Conservation (phyloP, 2,329 filamentous ascomycete genomes). For the Epichloe hybrida region DNA sequence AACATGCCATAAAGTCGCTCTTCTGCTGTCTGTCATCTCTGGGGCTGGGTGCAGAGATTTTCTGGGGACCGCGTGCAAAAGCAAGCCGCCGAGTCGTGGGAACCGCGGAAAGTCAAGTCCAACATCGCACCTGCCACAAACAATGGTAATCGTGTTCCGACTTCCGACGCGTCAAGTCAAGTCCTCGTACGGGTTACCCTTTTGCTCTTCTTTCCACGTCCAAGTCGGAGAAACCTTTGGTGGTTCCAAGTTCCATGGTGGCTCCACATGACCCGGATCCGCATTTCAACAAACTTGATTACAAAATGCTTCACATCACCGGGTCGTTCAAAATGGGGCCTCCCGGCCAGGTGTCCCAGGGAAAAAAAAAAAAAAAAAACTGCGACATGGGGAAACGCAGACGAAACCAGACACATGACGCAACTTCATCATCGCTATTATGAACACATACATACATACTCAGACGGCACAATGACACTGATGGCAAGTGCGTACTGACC, state of each 20-base stretch:
- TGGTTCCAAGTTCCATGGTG: background rate
- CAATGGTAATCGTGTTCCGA: background rate
- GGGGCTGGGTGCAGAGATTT: slow-evolving; percentile 1
- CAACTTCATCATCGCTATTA: too few relatives aligned
- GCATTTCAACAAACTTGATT: background rate
- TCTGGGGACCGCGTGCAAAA: background rate
- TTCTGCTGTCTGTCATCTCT: background rate
- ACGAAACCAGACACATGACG: too few relatives aligned
- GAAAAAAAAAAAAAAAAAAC: too few relatives aligned
- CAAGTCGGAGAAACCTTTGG: too few relatives aligned
- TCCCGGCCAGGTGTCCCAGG: background rate
- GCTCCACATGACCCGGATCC: background rate
- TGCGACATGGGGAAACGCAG: too few relatives aligned
- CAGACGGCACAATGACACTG: too few relatives aligned
- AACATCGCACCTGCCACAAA: background rate
- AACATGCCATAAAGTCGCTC: background rate
- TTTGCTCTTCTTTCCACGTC: background rate
- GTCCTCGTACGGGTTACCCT: background rate
- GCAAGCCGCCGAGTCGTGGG: slow-evolving; percentile 3
- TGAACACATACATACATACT: too few relatives aligned
- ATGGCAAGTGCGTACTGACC: too few relatives aligned
- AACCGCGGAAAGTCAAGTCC: background rate
- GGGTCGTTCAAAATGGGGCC: background rate
- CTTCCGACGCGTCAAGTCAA: background rate
- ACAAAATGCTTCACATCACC: background rate